Evolutionary conservation across 2,329 filamentous ascomycete species (phyloP), one percentile per base, ranked within the genome.

Genomic region (Graphiopsis chlorocephala): DNA sequence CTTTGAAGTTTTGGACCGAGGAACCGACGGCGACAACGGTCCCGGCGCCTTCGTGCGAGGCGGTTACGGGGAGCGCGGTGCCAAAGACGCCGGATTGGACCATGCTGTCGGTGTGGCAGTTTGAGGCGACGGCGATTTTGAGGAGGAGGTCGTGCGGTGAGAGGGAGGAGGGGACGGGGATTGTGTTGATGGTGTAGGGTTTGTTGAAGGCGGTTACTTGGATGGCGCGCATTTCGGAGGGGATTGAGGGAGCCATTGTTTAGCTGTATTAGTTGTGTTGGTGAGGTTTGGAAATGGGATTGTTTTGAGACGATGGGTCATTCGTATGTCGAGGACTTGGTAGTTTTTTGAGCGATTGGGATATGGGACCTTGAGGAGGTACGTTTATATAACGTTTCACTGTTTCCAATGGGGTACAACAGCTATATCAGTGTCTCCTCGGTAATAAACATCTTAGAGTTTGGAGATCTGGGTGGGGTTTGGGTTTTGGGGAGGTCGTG

Each of bases 31-130:
- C 78, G 8, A 82, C 82, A 59, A 87, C 79, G 20, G 84, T 85
- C 20, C 85, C 85, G 17, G 83, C 76, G 20, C 84, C 84, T 73
- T 88, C 85, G 71, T 87, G 85, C 0, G 83, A 87, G 7, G 78
- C 83, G 10, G 80, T 86, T 64, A 79, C 78, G 0, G 86, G 85
- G 0, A 88, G 77, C 3, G 73, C 63, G 0, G 80, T 79, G 7
- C 72, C 74, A 72, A 88, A 83, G 53, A 80, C 73, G 56, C 86
- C 86, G 1, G 77, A 70, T 7, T 71, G 69, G 4, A 87, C 84
- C 83, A 88, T 85, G 66, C 75, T 74, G 75, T 88, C 86, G 0
- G 86, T 88, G 76, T 89, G 86, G 76, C 86, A 88, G 71, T 87
- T 81, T 1, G 84, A 86, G 11, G 84, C 85, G 17, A 85, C 84